Evolutionary conservation across 208 protist genomes (phyloP), one percentile per base, ranked within the genome.

Genomic region (Endotrypanum monterogeii): DNA sequence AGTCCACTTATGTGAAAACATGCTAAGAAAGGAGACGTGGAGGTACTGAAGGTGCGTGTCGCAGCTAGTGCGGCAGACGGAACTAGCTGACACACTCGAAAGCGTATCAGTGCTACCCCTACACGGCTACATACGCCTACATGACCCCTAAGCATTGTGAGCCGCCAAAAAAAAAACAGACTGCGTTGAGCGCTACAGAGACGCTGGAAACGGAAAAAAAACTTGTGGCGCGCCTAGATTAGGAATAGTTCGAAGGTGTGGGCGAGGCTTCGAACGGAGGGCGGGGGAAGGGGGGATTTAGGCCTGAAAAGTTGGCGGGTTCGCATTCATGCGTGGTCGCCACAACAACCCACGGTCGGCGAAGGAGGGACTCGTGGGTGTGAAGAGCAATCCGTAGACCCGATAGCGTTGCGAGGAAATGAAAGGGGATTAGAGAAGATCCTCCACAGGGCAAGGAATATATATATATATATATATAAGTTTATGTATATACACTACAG

Each of bases 1-100:
- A 37, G n/a, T 37, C n/a, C 30, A 25, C 52, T 73, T 2, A 63
- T 16, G 28, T 44, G 68, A 51, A 63, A 28, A 23, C 51, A 18
- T 18, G 52, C 51, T 30, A 73, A 56, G 32, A 60, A 54, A 62
- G 68, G 68, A n/a, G 39, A 20, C 32, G 68, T 54, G 39, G 54
- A 12, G 32, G 32, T 73, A 23, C 52, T 14, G 16, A 73, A 73
- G 68, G 68, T 35, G 25, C 68, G 68, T 44, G 14, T 35, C 37
- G 25, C n/a, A 39, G 32, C 52, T 28, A 73, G 25, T 18, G 55
- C 12, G n/a, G 25, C 52, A 28, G 14, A 60, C 46, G 39, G 39
- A 20, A 35, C 1, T 35, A 12, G 9, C 25, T 28, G 30, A 50
- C 46, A 46, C 12, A 73, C 68, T 44, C 68, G 51, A 62, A 60